Conservation (phyloP, 805 yeast genomes). For the Candida piceae region DNA sequence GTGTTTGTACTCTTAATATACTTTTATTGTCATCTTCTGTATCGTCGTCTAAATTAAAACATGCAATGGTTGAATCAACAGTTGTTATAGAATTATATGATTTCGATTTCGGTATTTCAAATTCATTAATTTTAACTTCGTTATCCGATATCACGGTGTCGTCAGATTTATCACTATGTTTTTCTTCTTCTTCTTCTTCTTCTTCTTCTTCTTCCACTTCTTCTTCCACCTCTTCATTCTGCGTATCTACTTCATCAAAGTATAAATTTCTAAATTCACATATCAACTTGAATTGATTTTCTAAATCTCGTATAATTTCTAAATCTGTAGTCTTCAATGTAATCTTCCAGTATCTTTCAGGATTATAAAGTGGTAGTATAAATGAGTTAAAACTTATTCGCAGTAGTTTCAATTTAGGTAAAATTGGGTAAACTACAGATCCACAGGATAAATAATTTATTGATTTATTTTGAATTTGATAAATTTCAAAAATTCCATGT, state of each 20-base stretch:
- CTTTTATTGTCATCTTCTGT: slow-evolving; percentile 4
- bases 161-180: slow-evolving; percentile 4
- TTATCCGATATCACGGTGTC: slow-evolving; percentile 5
- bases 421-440: slow-evolving; percentile 65
- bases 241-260: slow-evolving; percentile 7
- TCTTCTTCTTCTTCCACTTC: not conserved
- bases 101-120: slow-evolving; percentile 3
- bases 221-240: slow-evolving; percentile 3
- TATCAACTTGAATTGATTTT: slow-evolving; percentile 10
- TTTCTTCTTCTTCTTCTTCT: not conserved
- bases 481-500: slow-evolving; percentile 56
- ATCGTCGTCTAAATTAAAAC: slow-evolving; percentile 26
- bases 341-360: slow-evolving; percentile 70
- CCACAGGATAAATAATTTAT: slow-evolving; percentile 66
- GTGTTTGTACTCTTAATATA: not conserved
- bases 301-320: slow-evolving; percentile 16
- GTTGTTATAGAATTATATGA: slow-evolving; percentile 23
- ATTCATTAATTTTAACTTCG: not conserved
- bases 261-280: slow-evolving; percentile 21
- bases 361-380: slow-evolving; percentile 63
- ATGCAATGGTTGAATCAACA: slow-evolving; percentile 32
- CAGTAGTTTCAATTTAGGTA: slow-evolving; percentile 58
- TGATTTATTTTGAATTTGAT: slow-evolving; percentile 46
- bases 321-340: slow-evolving; percentile 31
- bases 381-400: slow-evolving; percentile 45